phyloP scores from a whole-genome alignment of 1,284 basidiomycete species.

The Mycena sp. region DNA sequence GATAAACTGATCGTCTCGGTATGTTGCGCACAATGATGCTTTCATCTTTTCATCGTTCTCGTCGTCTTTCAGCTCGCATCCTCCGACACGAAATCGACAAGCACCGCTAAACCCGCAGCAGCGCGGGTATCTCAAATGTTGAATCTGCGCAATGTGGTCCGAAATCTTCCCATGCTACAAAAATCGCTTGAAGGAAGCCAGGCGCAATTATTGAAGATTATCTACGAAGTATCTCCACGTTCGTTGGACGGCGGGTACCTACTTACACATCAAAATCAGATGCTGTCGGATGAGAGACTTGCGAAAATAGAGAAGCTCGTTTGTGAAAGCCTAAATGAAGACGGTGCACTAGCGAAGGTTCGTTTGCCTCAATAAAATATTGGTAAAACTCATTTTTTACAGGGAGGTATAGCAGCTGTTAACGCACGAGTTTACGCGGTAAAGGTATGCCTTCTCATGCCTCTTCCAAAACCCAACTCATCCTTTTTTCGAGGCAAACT shows the following conservation, averaged over 20 bases:
- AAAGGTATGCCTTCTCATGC: conserved; percentile 52
- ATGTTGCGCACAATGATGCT: conserved; percentile 23
- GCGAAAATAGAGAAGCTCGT: conserved; percentile 70
- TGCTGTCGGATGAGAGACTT: conserved; percentile 78
- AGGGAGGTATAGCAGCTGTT: conserved; percentile 75
- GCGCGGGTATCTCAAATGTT: conserved; percentile 81
- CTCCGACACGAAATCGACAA: conserved; percentile 63
- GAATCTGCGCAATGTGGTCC: conserved; percentile 74
- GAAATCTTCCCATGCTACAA: conserved; percentile 67
- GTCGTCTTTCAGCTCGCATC: conserved; percentile 61
- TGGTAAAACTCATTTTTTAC: not conserved
- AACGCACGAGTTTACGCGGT: conserved; percentile 88
- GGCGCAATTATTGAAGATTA: conserved; percentile 69
- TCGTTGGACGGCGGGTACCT: not conserved
- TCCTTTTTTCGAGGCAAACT: conserved; percentile 63
- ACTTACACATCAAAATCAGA: conserved; percentile 48
- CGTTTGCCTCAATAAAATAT: conserved; percentile 11
- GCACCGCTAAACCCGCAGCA: conserved; percentile 70
- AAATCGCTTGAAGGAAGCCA: conserved; percentile 67
- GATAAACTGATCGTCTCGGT: conserved; percentile 88
- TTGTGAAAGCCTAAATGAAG: conserved; percentile 75
- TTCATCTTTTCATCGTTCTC: not conserved
- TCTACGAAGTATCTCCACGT: conserved; percentile 59
- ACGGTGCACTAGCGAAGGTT: conserved; percentile 68
- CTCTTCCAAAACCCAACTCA: not conserved